Conservation (phyloP, 495 filamentous ascomycete species). For the Tuber microsphaerosporum region DNA sequence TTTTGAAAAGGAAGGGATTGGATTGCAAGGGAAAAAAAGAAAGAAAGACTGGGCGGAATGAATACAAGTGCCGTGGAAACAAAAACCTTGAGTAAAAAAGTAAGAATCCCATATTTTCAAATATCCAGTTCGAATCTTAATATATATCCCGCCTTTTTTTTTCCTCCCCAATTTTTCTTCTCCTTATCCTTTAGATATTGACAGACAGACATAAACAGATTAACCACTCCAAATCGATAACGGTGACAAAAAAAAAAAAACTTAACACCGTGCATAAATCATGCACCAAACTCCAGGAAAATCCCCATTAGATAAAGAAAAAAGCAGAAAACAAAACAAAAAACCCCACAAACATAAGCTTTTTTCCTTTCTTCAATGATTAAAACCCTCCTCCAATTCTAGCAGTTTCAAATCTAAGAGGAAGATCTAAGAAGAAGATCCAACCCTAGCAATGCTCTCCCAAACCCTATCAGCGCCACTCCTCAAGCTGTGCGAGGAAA, state of each 20-base stretch:
- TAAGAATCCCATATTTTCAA: conserved; percentile 8
- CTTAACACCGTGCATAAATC: conserved; percentile 21
- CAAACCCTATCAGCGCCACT: conserved; percentile 35
- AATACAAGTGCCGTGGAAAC: background rate
- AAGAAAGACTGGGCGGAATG: background rate
- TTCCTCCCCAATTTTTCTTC: conserved; percentile 8
- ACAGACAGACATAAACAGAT: background rate
- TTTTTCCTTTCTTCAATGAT: background rate
- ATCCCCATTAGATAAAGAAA: conserved; percentile 5
- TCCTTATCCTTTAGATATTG: background rate
- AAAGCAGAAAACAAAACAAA: background rate
- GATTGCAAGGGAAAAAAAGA: too few species aligned
- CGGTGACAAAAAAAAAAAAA: conserved; percentile 7
- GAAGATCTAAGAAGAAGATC: conserved; percentile 18
- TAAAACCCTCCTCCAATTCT: background rate
- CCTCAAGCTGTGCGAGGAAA: conserved; percentile 37
- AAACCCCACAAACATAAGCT: background rate
- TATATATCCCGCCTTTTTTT: conserved; percentile 15
- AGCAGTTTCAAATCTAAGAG: conserved; percentile 11
- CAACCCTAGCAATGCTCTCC: conserved; percentile 33
- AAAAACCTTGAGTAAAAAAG: conserved; percentile 4
- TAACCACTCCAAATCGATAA: conserved; percentile 7
- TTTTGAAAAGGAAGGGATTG: too few species aligned
- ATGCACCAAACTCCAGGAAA: background rate
- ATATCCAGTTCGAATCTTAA: conserved; percentile 1